Percentiles rank a stretch among this genome's conserved stretches.
phyloP scores from a whole-genome alignment of 2,329 filamentous ascomycete species.

The Neophaeococcomyces mojaviensis region DNA sequence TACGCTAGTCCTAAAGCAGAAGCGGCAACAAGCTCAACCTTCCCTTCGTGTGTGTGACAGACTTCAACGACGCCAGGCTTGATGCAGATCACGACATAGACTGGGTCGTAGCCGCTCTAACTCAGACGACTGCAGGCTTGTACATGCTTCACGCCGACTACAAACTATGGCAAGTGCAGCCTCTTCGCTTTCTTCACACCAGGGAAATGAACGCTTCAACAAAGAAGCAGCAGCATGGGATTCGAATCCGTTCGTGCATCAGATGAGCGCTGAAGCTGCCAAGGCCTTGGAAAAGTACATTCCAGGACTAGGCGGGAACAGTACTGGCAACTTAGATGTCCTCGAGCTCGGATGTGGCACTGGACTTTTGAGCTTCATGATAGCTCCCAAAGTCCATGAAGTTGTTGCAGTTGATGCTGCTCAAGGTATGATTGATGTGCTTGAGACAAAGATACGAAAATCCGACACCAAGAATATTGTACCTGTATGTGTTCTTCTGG shows the following conservation, averaged over 20 bases:
- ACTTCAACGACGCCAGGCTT: not conserved
- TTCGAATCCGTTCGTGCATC: slow-evolving; percentile 43
- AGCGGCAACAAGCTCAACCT: not conserved
- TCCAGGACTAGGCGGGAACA: slow-evolving; percentile 24
- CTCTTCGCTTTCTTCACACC: slow-evolving; percentile 12
- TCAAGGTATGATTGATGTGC: slow-evolving; percentile 48
- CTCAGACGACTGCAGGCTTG: not conserved
- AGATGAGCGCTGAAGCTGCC: slow-evolving; percentile 38
- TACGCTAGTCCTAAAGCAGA: slow-evolving; percentile 1
- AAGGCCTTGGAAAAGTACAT: slow-evolving; percentile 38
- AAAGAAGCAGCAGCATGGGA: slow-evolving; percentile 50
- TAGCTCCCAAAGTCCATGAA: slow-evolving; percentile 42
- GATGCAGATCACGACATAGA: not conserved
- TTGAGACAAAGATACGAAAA: slow-evolving; percentile 37
- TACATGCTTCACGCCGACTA: not conserved
- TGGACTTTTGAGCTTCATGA: slow-evolving; percentile 44
- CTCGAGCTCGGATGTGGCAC: slow-evolving; percentile 54
- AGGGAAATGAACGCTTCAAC: slow-evolving; percentile 45
- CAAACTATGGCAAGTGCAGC: slow-evolving; percentile 18
- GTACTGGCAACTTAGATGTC: slow-evolving; percentile 34
- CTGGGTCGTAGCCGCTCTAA: not conserved
- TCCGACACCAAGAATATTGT: slow-evolving; percentile 34
- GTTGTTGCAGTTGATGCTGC: slow-evolving; percentile 49
- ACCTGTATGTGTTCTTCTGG: slow-evolving; percentile 41
- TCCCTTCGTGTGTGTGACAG: not conserved